A percentile compares a stretch with the other conserved stretches of the same genome.
Evolutionary conservation across 2,329 filamentous ascomycete genomes (phyloP).

Genomic region (Aspergillus thermomutatus): DNA sequence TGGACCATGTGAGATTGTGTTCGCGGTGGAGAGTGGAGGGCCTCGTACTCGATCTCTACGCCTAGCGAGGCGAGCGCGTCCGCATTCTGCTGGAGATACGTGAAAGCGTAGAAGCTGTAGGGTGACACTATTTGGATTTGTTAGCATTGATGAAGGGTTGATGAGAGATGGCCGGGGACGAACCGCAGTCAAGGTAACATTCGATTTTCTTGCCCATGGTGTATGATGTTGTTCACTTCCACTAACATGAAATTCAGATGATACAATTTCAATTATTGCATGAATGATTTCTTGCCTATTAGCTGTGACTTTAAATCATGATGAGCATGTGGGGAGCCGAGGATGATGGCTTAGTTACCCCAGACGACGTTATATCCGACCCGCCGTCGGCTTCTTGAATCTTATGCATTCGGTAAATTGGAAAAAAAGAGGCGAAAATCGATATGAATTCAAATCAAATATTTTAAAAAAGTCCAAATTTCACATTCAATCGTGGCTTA

Average conservation of each 20-base stretch:
- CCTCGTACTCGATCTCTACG: slow-evolving; percentile 63
- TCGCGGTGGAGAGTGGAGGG: neutral
- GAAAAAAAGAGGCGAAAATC: neutral
- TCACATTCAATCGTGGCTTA: neutral
- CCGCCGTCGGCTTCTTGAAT: neutral
- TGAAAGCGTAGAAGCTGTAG: slow-evolving; percentile 52
- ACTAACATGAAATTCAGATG: neutral
- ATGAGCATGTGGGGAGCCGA: slow-evolving; percentile 2
- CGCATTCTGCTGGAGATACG: slow-evolving; percentile 57
- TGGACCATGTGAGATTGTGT: slow-evolving; percentile 28
- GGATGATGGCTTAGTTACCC: neutral
- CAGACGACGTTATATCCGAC: neutral
- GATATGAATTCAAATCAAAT: neutral
- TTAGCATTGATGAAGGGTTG: neutral
- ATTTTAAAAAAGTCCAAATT: neutral
- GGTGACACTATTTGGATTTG: slow-evolving; percentile 54
- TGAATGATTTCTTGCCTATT: neutral
- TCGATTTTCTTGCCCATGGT: slow-evolving; percentile 62
- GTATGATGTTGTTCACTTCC: neutral
- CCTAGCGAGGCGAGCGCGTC: slow-evolving; percentile 54
- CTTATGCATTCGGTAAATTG: neutral
- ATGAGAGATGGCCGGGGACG: slow-evolving; percentile 17
- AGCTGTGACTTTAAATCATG: neutral
- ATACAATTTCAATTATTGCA: neutral
- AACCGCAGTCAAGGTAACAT: slow-evolving; percentile 65